A percentile compares a stretch with the other conserved stretches of the same genome.
phyloP scores from a whole-genome alignment of 805 yeast genomes.

The Blastobotrys mokoenaii region DNA sequence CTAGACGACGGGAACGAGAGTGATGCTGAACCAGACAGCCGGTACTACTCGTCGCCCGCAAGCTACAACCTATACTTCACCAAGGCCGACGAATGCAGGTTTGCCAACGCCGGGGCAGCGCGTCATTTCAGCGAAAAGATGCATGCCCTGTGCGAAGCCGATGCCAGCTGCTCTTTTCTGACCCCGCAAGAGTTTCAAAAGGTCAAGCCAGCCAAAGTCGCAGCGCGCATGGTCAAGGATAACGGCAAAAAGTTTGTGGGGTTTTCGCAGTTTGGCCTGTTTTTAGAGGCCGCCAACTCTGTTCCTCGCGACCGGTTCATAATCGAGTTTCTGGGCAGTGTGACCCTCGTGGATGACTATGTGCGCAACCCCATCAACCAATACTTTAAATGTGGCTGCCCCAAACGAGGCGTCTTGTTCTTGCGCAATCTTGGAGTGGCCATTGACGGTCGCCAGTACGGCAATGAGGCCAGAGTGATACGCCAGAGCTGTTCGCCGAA shows the following conservation, averaged over 20 bases:
- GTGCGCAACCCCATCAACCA: conserved; percentile 62
- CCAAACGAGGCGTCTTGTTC: conserved; percentile 52
- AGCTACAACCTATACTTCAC: conserved; percentile 11
- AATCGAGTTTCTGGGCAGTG: conserved; percentile 63
- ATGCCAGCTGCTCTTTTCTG: conserved; percentile 15
- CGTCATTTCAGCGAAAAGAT: conserved; percentile 7
- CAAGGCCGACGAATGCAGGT: conserved; percentile 3
- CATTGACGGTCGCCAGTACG: conserved; percentile 72
- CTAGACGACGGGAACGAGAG: conserved; percentile 4
- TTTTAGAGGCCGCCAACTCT: conserved; percentile 25
- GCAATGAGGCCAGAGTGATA: conserved; percentile 66
- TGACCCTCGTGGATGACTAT: conserved; percentile 59
- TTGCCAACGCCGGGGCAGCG: conserved; percentile 1
- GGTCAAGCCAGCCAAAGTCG: conserved; percentile 10
- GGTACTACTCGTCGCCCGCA: conserved; percentile 5
- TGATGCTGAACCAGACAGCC: conserved; percentile 8
- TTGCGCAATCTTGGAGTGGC: conserved; percentile 51
- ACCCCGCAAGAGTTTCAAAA: conserved; percentile 20
- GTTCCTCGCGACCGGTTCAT: conserved; percentile 44
- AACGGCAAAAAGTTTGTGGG: conserved; percentile 42
- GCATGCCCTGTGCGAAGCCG: conserved; percentile 7
- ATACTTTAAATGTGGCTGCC: conserved; percentile 62
- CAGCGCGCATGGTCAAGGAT: conserved; percentile 21
- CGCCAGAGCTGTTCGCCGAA: conserved; percentile 74
- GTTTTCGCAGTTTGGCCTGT: conserved; percentile 59